These are phyloP conservation scores for Xylariaceae sp. DNA, from an alignment of 2,329 filamentous ascomycete genomes.

Conservation along the genomic window DNA sequence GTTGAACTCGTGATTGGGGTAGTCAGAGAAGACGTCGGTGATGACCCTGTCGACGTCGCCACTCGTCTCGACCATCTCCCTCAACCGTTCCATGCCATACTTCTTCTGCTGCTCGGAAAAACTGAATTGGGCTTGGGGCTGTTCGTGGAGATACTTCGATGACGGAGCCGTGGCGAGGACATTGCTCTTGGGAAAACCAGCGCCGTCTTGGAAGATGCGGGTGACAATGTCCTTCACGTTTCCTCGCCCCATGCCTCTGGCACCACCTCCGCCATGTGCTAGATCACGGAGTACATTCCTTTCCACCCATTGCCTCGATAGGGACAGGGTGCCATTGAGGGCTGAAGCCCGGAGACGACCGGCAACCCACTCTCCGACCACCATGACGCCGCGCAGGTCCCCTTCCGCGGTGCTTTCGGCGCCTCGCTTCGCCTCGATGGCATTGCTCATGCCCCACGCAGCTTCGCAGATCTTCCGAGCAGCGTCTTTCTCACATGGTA, in stretches of 20 bases:
- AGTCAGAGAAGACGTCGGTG: constrained; percentile 77
- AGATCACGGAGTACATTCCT: constrained; percentile 61
- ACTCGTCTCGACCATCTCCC: constrained; percentile 70
- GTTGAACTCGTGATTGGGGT: constrained; percentile 82
- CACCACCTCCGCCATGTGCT: constrained; percentile 61
- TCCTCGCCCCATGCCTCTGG: constrained; percentile 64
- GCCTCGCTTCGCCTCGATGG: constrained; percentile 61
- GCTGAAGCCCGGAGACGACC: constrained; percentile 53
- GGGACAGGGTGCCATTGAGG: constrained; percentile 32
- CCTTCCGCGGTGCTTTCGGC: constrained; percentile 62
- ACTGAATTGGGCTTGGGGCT: constrained; percentile 54
- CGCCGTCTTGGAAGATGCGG: constrained; percentile 72
- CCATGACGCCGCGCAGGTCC: constrained; percentile 76
- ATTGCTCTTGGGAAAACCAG: constrained; percentile 61
- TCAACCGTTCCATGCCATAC: constrained; percentile 61
- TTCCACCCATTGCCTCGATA: constrained; percentile 74
- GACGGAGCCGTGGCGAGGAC: constrained; percentile 29
- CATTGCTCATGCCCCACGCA: constrained; percentile 69
- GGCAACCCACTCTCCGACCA: constrained; percentile 81
- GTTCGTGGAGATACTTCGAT: constrained; percentile 44
- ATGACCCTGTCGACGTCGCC: constrained; percentile 74
- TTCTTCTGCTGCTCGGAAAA: constrained; percentile 69
- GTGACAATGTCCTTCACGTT: constrained; percentile 67
- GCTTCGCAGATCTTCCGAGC: constrained; percentile 78
- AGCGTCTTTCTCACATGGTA: constrained; percentile 81